phyloP scores from a whole-genome alignment of 371 early-diverging fungal genomes.

The Lichtheimia hyalospora region DNA sequence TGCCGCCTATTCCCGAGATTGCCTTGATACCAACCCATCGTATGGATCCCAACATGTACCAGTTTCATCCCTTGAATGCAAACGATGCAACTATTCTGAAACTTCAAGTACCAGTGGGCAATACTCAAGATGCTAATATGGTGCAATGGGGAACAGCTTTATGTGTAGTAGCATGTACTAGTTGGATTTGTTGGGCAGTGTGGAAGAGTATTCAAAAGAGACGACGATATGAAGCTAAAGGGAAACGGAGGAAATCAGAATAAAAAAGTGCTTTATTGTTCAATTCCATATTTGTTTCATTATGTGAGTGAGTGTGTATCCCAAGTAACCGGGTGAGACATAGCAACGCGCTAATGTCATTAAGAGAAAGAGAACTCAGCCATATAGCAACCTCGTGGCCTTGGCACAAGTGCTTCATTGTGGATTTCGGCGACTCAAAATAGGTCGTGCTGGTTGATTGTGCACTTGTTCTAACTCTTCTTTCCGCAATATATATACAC shows the following conservation, averaged over 20 bases:
- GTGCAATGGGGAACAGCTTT: conserved; percentile 34
- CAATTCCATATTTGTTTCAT: no score
- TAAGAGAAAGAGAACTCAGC: no score
- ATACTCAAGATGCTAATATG: conserved; percentile 18
- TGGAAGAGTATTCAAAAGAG: conserved; percentile 25
- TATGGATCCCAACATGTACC: conserved; percentile 5
- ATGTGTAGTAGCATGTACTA: conserved; percentile 23
- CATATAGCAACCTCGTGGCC: no score
- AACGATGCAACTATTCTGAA: background rate
- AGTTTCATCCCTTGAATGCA: conserved; percentile 1
- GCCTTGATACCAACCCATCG: background rate
- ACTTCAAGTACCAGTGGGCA: conserved; percentile 40
- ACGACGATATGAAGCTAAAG: conserved; percentile 44
- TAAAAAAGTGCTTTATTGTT: conserved; percentile 9
- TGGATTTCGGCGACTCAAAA: no score
- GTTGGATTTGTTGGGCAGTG: conserved; percentile 32
- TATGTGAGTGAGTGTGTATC: no score
- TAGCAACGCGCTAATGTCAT: no score
- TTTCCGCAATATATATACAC: no score
- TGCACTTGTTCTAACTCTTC: no score
- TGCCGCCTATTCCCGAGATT: conserved; percentile 8
- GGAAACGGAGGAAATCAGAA: conserved; percentile 50
- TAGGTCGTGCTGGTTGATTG: no score
- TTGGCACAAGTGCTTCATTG: no score
- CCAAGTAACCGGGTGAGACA: no score